These are phyloP conservation scores for Bipolaris gigantea DNA, from an alignment of 2,329 filamentous ascomycete genomes.

Conservation along the genomic window DNA sequence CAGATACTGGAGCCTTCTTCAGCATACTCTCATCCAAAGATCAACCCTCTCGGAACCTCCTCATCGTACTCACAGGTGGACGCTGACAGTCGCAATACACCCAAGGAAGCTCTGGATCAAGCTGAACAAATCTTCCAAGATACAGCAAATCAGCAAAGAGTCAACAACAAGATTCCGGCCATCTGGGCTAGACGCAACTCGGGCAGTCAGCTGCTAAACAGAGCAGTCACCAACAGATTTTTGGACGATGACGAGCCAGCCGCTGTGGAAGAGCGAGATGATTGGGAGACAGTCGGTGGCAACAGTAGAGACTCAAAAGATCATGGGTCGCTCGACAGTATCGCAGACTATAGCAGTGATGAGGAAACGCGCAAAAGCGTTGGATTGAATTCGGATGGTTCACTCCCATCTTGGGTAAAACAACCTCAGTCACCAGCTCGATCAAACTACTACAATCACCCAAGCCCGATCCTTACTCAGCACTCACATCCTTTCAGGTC, in stretches of 20 bases:
- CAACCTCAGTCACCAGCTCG: conserved; percentile 12
- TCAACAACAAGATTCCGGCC: conserved; percentile 29
- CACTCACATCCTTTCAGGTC: conserved; percentile 34
- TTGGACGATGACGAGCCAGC: conserved; percentile 3
- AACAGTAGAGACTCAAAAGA: conserved; percentile 17
- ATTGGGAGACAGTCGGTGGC: conserved; percentile 42
- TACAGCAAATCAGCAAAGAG: conserved; percentile 6
- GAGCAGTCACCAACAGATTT: conserved; percentile 4
- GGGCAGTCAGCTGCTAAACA: conserved; percentile 28
- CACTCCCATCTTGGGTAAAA: conserved; percentile 15
- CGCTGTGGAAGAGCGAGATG: conserved; percentile 25
- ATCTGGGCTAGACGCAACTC: conserved; percentile 40
- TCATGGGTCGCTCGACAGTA: conserved; percentile 31
- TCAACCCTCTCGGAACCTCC: conserved; percentile 20
- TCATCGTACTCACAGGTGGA: conserved; percentile 35
- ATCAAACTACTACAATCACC: conserved; percentile 32
- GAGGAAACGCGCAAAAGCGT: conserved; percentile 28
- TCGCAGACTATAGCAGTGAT: conserved; percentile 40
- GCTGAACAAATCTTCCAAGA: conserved; percentile 37
- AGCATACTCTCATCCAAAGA: conserved; percentile 26
- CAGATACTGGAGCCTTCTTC: conserved; percentile 25
- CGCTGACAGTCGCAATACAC: conserved; percentile 16
- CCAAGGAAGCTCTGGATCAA: conserved; percentile 33
- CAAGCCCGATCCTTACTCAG: conserved; percentile 27
- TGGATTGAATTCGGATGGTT: conserved; percentile 13